Evolutionary conservation across 805 yeast genomes (phyloP), one percentile per base, ranked within the genome.

Genomic region (Limtongia smithiae): DNA sequence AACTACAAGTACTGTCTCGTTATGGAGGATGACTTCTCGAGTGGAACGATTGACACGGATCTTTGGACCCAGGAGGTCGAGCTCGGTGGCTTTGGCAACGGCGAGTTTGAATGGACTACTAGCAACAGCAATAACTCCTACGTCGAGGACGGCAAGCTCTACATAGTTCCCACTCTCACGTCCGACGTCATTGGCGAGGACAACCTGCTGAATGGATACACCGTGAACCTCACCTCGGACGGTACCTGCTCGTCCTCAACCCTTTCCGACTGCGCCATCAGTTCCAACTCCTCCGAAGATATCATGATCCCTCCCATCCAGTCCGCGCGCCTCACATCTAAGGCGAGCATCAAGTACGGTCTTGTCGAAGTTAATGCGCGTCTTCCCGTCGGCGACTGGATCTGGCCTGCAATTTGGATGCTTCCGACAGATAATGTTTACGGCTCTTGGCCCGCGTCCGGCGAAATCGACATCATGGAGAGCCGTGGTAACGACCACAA

Each of bases 371-470:
- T 52, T 17, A 33, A 41, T 20, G 57, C 57, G 8, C 30, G 37
- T 27, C 28, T 52, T 37, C 54, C 57, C 12, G 30, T 20, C 15
- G 57, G 57, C 12, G 57, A 52, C 43, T 52, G 57, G 57, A 7
- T 52, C 15, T 52, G 57, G 57, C 57, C 57, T 7, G 57, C 57
- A 5, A 48, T 52, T 31, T 52, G 57, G 57, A 52, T 52, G 57
- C 35, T 52, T 39, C 57, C 57, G 22, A 37, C 31, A 2, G 30
- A 52, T 28, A 33, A 22, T 20, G 44, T 38, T 22, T 52, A 52
- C 30, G 57, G 57, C 20, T 33, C 28, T 11, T 52, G 57, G 57
- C 57, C 57, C 6, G 50, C 54, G 11, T 48, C 54, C 11, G 57
- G 57, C 18, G 57, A 52, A 33, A 52, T 52, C 27, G 57, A 52